phyloP scores from a whole-genome alignment of 352 stramenopile species.

The Globisporangium ultimum region DNA sequence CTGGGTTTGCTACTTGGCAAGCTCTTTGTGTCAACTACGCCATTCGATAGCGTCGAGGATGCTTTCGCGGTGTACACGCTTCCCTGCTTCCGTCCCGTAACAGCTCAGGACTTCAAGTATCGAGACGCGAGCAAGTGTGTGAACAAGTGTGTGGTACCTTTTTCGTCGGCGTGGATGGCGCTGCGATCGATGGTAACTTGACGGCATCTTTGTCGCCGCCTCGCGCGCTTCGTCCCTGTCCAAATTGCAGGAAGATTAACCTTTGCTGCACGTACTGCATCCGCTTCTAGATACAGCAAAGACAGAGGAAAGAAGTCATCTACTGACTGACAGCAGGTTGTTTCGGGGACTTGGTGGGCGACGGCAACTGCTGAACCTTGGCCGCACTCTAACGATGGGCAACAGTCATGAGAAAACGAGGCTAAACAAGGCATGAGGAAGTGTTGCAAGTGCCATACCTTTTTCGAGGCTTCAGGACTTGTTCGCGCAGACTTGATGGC shows the following conservation, averaged over 20 bases:
- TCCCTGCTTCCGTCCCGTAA: neutral
- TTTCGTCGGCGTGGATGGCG: conserved; percentile 23
- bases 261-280: too few species aligned
- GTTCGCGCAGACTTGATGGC: conserved; percentile 3
- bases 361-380: conserved; percentile 2
- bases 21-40: neutral
- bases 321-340: neutral
- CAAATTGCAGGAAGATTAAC: neutral
- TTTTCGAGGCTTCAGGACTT: conserved; percentile 4
- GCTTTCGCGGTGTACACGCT: neutral
- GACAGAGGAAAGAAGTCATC: too few species aligned
- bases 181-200: conserved; percentile 38
- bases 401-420: too few species aligned
- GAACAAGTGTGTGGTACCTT: too few species aligned
- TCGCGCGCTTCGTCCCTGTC: conserved; percentile 12
- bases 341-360: conserved; percentile 3
- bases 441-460: conserved; percentile 6
- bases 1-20: neutral
- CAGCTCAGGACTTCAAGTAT: too few species aligned
- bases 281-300: too few species aligned
- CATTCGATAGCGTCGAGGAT: neutral
- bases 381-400: conserved; percentile 1
- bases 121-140: too few species aligned
- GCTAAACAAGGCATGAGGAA: too few species aligned
- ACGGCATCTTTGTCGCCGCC: conserved; percentile 29